phyloP scores from a whole-genome alignment of 805 yeast species.

The Candida cerambycidarum region DNA sequence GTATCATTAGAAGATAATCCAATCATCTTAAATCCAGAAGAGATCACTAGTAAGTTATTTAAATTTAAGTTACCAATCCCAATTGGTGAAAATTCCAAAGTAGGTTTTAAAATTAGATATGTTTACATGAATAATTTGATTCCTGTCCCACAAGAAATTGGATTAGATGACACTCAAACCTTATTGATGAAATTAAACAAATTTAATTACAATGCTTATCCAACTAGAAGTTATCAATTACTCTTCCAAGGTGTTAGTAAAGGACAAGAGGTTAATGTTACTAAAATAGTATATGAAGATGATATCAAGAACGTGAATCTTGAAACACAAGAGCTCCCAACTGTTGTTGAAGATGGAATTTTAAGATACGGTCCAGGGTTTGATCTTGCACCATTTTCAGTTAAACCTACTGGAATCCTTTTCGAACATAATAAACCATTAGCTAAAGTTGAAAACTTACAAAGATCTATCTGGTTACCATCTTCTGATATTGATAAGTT shows the following conservation, averaged over 20 bases:
- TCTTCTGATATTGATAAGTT: slow-evolving; percentile 69
- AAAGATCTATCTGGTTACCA: slow-evolving; percentile 85
- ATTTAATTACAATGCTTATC: slow-evolving; percentile 61
- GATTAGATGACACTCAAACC: slow-evolving; percentile 60
- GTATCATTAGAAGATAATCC: slow-evolving; percentile 28
- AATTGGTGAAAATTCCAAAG: slow-evolving; percentile 59
- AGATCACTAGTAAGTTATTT: slow-evolving; percentile 18
- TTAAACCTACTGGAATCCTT: slow-evolving; percentile 51
- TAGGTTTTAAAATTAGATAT: slow-evolving; percentile 49
- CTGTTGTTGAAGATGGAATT: slow-evolving; percentile 38
- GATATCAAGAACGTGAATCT: not conserved
- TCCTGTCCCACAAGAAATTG: slow-evolving; percentile 67
- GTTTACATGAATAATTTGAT: slow-evolving; percentile 46
- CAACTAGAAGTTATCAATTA: slow-evolving; percentile 48
- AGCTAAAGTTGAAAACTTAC: slow-evolving; percentile 55
- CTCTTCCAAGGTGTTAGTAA: slow-evolving; percentile 44
- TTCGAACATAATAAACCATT: slow-evolving; percentile 70
- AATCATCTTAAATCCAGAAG: slow-evolving; percentile 9
- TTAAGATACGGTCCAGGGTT: slow-evolving; percentile 56
- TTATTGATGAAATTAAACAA: slow-evolving; percentile 55
- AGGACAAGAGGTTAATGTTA: slow-evolving; percentile 46
- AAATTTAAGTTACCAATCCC: slow-evolving; percentile 58
- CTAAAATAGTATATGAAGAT: slow-evolving; percentile 12
- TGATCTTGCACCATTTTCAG: slow-evolving; percentile 46
- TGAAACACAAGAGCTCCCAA: slow-evolving; percentile 28